Conservation (phyloP, 768 basidiomycete genomes). For the Collybia mongolica region DNA sequence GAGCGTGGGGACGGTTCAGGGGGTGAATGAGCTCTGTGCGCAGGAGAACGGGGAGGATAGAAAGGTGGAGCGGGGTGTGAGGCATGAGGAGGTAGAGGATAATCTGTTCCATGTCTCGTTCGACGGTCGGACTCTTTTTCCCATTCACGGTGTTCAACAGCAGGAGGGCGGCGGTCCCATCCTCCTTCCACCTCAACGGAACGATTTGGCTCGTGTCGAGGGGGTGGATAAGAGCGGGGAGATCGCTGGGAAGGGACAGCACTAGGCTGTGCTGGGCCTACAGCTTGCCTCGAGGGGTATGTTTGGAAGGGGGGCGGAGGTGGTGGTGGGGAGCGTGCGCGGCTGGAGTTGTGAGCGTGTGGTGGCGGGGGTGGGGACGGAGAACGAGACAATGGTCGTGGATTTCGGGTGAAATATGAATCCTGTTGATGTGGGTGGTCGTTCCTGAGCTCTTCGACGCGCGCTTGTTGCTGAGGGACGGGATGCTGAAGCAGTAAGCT, state of each 20-base stretch:
- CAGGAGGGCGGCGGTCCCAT: conserved; percentile 62
- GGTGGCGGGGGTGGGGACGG: conserved; percentile 41
- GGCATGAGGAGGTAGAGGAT: conserved; percentile 29
- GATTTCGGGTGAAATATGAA: conserved; percentile 50
- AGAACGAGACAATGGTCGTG: conserved; percentile 56
- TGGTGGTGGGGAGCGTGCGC: conserved; percentile 56
- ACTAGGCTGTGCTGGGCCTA: conserved; percentile 52
- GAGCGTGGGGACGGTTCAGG: conserved; percentile 63
- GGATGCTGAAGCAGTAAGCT: conserved; percentile 67
- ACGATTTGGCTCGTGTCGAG: conserved; percentile 45
- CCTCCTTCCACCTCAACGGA: conserved; percentile 48
- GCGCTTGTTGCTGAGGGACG: conserved; percentile 56
- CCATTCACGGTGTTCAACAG: conserved; percentile 52
- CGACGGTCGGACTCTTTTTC: conserved; percentile 44
- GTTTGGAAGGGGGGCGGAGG: conserved; percentile 44
- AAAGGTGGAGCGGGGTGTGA: conserved; percentile 18
- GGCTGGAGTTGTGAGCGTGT: conserved; percentile 40
- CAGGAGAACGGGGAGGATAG: conserved; percentile 42
- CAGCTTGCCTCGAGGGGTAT: conserved; percentile 49
- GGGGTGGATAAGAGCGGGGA: conserved; percentile 47
- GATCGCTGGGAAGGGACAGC: conserved; percentile 53
- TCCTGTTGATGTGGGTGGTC: conserved; percentile 54
- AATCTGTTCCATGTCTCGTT: conserved; percentile 40
- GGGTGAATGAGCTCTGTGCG: conserved; percentile 46
- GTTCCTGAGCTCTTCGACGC: conserved; percentile 50